Evolutionary conservation across 1,284 basidiomycete species (phyloP), one percentile per base, ranked within the genome.

Genomic region (Cryptococcus maquisensis): DNA sequence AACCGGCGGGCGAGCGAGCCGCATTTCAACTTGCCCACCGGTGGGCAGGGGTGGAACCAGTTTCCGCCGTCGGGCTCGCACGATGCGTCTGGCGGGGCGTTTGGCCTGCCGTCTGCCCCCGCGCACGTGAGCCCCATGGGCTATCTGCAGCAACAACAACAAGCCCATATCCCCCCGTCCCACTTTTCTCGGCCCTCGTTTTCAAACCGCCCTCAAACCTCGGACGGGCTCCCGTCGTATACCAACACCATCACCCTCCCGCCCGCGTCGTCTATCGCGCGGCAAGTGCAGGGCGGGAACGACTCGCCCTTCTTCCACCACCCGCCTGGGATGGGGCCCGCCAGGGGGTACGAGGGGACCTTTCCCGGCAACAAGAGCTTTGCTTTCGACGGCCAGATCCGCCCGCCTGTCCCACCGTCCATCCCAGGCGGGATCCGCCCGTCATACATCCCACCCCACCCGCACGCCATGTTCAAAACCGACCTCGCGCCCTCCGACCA

Each of bases 151-250:
- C 55, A 59, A 32, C 54, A 57, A 35, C 55, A 55, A 43, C 56
- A 56, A 54, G 36, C 41, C 3, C 54, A 55, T 26, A 6, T 32
- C 28, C 28, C 40, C 16, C 18, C 24, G 13, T 41, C 47, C 21
- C 28, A 36, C 32, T 55, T 51, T n/a, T 8, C 40, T 41, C 52
- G 57, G 28, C 59, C 35, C 35, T 41, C 47, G 2, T 59, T 39
- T 28, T 35, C 49, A 4, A 46, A 48, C 24, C 59, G 71, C 16
- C 69, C 71, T 0, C 69, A 71, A 50, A 74, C 72, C 16, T 65
- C 61, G 23, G 72, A 74, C 43, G 71, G 72, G 6, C 49, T 74
- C 8, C 72, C 71, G 0, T 61, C 56, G 26, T 72, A 67, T 51
- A 60, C 62, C 20, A 23, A 44, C 24, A 44, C 54, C 49, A 57